phyloP scores from a whole-genome alignment of 306 rosid genomes.

The peach (Prunus persica) region Prunus_persica_NCBIv2 NC_034009.1:27754501-27755000 shows the following conservation, averaged over 20 bases:
- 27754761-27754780: background rate
- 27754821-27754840: background rate
- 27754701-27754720: background rate
- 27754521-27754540: background rate
- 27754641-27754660: too few relatives aligned
- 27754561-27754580: background rate
- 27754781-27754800: background rate
- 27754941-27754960: constrained; percentile 12
- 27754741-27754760: background rate
- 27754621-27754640: background rate
- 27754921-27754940: too few relatives aligned
- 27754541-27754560: background rate
- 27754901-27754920: background rate
- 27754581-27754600: background rate
- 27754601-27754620: background rate
- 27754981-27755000: constrained; percentile 4
- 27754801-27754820: too few relatives aligned
- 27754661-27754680: background rate
- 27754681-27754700: too few relatives aligned
- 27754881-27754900: constrained; percentile 12
- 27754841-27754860: background rate
- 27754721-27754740: background rate
- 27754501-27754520: background rate
- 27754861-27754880: background rate
- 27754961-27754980: constrained; percentile 24